Percentiles rank a stretch among this genome's conserved stretches.
Evolutionary conservation across 2,329 filamentous ascomycete genomes (phyloP).

Genomic region (Stagonosporopsis vannaccii): DNA sequence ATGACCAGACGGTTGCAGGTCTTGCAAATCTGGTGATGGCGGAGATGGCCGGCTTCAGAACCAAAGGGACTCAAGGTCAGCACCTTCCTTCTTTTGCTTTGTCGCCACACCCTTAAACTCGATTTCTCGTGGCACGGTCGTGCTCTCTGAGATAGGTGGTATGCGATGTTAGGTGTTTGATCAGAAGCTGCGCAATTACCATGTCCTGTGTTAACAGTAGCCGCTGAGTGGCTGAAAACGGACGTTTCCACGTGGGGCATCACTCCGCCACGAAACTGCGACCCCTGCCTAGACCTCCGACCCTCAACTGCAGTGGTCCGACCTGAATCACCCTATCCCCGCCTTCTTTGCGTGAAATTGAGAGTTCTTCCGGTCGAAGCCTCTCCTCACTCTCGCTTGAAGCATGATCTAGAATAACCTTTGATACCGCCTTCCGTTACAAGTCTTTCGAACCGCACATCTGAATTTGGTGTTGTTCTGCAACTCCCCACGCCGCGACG

Average conservation of each 20-base stretch:
- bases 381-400: slow-evolving; percentile 3
- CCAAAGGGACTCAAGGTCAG: slow-evolving; percentile 3
- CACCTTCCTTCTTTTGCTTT: slow-evolving; percentile 5
- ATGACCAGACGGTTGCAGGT: slow-evolving; percentile 21
- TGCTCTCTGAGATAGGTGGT: not conserved
- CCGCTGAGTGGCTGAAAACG: slow-evolving; percentile 8
- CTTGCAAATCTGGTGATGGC: slow-evolving; percentile 37
- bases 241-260: slow-evolving; percentile 10
- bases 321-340: slow-evolving; percentile 27
- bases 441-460: not conserved
- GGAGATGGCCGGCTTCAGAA: slow-evolving; percentile 34
- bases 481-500: slow-evolving; percentile 16
- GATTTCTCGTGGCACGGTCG: not conserved
- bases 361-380: not conserved
- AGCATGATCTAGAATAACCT: slow-evolving; percentile 13
- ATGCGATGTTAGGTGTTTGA: not conserved
- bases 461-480: slow-evolving; percentile 3
- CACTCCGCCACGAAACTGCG: slow-evolving; percentile 5
- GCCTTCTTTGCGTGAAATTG: slow-evolving; percentile 7
- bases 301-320: slow-evolving; percentile 18
- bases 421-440: not conserved
- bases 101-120: not conserved
- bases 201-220: not conserved
- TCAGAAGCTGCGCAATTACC: not conserved
- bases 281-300: slow-evolving; percentile 13